phyloP scores from a whole-genome alignment of 768 basidiomycete species.

The Kwoniella europaea region DNA sequence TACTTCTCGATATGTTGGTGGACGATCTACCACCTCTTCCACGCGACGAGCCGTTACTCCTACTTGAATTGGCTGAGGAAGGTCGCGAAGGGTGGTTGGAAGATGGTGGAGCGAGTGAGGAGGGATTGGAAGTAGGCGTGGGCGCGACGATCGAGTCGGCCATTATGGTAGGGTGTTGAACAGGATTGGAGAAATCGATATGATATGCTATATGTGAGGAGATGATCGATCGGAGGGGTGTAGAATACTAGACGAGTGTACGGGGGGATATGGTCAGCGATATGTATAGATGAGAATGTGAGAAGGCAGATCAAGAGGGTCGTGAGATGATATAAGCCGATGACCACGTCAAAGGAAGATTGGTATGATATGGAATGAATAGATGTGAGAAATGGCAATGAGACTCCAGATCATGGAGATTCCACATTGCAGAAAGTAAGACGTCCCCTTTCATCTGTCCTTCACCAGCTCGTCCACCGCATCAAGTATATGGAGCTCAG shows the following conservation, averaged over 20 bases:
- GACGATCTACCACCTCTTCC: conserved; percentile 38
- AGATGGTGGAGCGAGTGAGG: conserved; percentile 31
- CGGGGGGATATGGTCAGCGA: neutral
- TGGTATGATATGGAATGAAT: neutral
- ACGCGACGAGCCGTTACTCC: conserved; percentile 32
- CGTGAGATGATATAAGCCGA: neutral
- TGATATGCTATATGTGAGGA: neutral
- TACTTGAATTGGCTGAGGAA: conserved; percentile 36
- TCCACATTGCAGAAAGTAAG: neutral
- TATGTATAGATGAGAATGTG: neutral
- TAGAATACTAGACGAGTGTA: neutral
- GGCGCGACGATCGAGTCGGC: conserved; percentile 28
- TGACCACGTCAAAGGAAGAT: neutral
- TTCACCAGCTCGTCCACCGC: neutral
- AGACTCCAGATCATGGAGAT: too few relatives aligned
- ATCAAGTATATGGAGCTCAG: neutral
- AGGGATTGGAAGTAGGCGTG: conserved; percentile 3
- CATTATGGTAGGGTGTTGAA: conserved; percentile 9
- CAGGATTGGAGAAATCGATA: neutral
- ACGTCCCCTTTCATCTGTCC: neutral
- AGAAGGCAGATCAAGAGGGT: too few relatives aligned
- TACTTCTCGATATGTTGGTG: conserved; percentile 37
- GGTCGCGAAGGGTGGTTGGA: conserved; percentile 37
- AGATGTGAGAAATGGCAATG: neutral
- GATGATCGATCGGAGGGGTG: neutral